These are phyloP conservation scores for barrel medic (Medicago truncatula) DNA, from an alignment of 306 rosid species.

Conservation along the genomic window MtrunA17r5.0-ANR NC_053048.1:32356001-32356500, in stretches of 20 bases:
- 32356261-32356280: conserved; percentile 93
- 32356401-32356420: conserved; percentile 31
- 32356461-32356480: conserved; percentile 78
- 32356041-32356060: conserved; percentile 1
- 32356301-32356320: conserved; percentile 85
- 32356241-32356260: conserved; percentile 84
- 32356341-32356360: conserved; percentile 98
- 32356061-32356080: conserved; percentile 19
- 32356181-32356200: conserved; percentile 13
- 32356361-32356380: conserved; percentile 45
- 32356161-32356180: conserved; percentile 11
- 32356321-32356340: conserved; percentile 88
- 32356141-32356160: neutral
- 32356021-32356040: conserved; percentile 18
- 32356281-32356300: conserved; percentile 87
- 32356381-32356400: conserved; percentile 33
- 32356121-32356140: conserved; percentile 8
- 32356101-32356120: conserved; percentile 32
- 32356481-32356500: conserved; percentile 84
- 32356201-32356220: conserved; percentile 36
- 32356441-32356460: conserved; percentile 23
- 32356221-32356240: conserved; percentile 99
- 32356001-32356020: conserved; percentile 20
- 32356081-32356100: conserved; percentile 2
- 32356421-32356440: conserved; percentile 36